Percentiles rank a stretch among this genome's conserved stretches.
phyloP scores from a whole-genome alignment of 108 stramenopile species.

The Cyclotella choctawhatcheeana region DNA sequence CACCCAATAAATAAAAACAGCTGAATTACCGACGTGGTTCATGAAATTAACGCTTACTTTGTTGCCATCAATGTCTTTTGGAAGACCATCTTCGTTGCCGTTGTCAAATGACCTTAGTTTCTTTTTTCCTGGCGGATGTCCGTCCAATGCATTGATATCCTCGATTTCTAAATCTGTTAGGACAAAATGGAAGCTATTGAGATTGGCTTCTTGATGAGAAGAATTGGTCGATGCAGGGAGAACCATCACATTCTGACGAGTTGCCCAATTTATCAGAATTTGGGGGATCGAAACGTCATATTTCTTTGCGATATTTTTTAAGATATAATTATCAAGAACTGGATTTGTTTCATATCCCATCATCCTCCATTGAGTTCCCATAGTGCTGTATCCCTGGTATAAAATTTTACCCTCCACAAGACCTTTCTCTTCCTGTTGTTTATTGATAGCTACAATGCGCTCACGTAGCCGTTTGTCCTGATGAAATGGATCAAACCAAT shows the following conservation, averaged over 20 bases:
- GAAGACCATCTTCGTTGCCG: conserved; percentile 11
- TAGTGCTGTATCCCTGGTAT: conserved; percentile 60
- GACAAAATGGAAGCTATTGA: conserved; percentile 50
- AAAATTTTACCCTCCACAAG: conserved; percentile 35
- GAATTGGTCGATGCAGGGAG: conserved; percentile 58
- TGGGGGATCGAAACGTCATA: conserved; percentile 50
- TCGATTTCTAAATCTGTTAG: conserved; percentile 50
- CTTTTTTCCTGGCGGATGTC: conserved; percentile 38
- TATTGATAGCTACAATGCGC: conserved; percentile 29
- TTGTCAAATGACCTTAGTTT: neutral
- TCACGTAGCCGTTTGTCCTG: conserved; percentile 47
- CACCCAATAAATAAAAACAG: conserved; percentile 56
- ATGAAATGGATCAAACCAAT: conserved; percentile 71
- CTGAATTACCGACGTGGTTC: conserved; percentile 22
- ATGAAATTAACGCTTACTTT: conserved; percentile 41
- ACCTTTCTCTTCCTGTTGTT: conserved; percentile 22
- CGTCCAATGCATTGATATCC: conserved; percentile 53
- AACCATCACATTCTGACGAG: conserved; percentile 56
- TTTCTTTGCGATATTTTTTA: conserved; percentile 44
- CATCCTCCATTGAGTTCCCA: conserved; percentile 61
- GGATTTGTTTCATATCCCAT: conserved; percentile 52
- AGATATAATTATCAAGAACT: conserved; percentile 44
- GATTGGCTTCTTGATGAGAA: conserved; percentile 46
- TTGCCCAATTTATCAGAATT: conserved; percentile 67
- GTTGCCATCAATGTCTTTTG: conserved; percentile 12